Evolutionary conservation across 2,329 filamentous ascomycete genomes (phyloP).

Genomic region (Teratosphaeriaceae sp.): DNA sequence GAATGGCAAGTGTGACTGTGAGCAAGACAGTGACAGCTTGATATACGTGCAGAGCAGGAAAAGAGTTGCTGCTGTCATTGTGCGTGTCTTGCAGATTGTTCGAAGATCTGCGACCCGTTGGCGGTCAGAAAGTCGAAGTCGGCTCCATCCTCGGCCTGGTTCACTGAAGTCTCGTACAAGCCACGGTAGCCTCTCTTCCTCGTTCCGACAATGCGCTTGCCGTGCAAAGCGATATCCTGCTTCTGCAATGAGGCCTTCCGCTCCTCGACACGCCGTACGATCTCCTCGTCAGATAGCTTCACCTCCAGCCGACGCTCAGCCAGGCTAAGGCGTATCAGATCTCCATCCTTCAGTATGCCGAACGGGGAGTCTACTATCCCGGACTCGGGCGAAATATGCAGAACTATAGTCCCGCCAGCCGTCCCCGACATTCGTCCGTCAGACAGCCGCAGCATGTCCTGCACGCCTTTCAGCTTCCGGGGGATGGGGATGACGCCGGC

Average conservation of each 20-base stretch:
- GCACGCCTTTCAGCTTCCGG: conserved; percentile 44
- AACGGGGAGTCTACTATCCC: conserved; percentile 42
- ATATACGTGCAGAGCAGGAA: no score
- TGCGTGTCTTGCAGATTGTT: no score
- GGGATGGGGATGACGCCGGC: conserved; percentile 47
- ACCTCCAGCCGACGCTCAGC: conserved; percentile 37
- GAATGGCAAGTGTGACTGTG: no score
- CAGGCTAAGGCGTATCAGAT: conserved; percentile 42
- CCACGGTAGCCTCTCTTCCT: conserved; percentile 51
- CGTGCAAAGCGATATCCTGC: conserved; percentile 21
- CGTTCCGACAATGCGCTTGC: conserved; percentile 20
- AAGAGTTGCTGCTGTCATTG: no score
- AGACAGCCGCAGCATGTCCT: conserved; percentile 48
- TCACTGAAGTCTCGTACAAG: conserved; percentile 53
- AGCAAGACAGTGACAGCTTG: no score
- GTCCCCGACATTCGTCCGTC: conserved; percentile 52
- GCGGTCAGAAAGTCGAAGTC: conserved; percentile 56
- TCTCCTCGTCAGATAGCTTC: conserved; percentile 36
- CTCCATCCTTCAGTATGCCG: conserved; percentile 43
- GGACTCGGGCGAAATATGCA: conserved; percentile 49
- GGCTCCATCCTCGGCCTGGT: conserved; percentile 52
- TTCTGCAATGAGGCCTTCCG: conserved; percentile 21
- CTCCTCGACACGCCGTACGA: conserved; percentile 32
- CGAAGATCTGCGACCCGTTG: background rate
- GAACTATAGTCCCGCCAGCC: conserved; percentile 48